A percentile compares a stretch with the other conserved stretches of the same genome.
Evolutionary conservation across 1,284 basidiomycete genomes (phyloP).

Genomic region (Irpex lacteus): DNA sequence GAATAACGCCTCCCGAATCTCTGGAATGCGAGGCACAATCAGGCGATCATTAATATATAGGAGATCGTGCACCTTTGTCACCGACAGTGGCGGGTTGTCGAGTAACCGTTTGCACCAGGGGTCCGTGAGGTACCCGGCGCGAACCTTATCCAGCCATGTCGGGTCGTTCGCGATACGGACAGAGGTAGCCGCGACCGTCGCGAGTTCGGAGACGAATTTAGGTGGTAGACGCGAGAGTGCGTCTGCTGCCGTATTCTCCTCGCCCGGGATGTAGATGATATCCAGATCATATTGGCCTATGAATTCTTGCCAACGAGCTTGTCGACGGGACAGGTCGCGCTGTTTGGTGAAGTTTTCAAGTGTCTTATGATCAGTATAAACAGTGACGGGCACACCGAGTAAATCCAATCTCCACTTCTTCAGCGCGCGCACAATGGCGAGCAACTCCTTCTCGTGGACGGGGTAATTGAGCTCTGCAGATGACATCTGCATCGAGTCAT

Average conservation of each 20-base stretch:
- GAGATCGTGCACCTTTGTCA: not conserved
- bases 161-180: not conserved
- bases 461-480: conserved; percentile 26
- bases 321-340: not conserved
- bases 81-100: not conserved
- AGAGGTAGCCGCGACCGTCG: not conserved
- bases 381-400: not conserved
- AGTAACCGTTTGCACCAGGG: not conserved
- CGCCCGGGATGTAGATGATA: conserved; percentile 1
- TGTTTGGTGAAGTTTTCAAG: conserved; percentile 3
- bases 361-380: conserved; percentile 3
- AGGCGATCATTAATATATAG: not conserved
- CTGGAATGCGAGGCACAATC: not conserved
- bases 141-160: not conserved
- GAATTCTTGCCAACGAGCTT: conserved; percentile 7
- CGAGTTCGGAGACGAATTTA: too few species aligned
- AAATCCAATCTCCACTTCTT: conserved; percentile 5
- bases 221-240: conserved; percentile 13
- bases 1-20: not conserved
- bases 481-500: conserved; percentile 17
- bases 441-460: conserved; percentile 25
- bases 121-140: not conserved
- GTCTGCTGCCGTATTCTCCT: conserved; percentile 26
- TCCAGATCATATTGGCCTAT: conserved; percentile 1
- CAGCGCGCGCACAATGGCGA: conserved; percentile 16